Base-by-base conservation (phyloP, 1,284 basidiomycete genomes). In the Cryptococcus neoformans region DNA sequence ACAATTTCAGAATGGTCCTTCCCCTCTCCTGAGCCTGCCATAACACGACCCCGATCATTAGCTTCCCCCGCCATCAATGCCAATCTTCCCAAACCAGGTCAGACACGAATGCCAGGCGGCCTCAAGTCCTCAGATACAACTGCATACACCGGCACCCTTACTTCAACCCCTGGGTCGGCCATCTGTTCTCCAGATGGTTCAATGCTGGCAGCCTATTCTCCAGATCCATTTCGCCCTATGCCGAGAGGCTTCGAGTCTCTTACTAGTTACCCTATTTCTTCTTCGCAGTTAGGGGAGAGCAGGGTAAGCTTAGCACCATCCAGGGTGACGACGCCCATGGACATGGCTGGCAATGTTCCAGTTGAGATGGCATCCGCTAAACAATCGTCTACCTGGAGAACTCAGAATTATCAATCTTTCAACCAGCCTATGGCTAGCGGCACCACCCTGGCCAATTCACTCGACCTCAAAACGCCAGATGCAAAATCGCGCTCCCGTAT, bases 131-230 rank as follows among this genome's bases (percentile, higher is more conserved):
- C 57, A 12, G 60, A 59, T 37, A 44, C 50, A 39, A 62, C 60
- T 2, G 60, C 53, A 41, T 59, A 57, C 45, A 67, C 63, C 8
- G 54, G 42, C 8, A 59, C 49, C 2, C 44, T 54, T 5, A 55
- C 47, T 4, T 51, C 50, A 14, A 62, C 62, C 21, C 21, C 21
- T 11, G 62, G 62, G 14, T 61, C 63, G 2, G 53, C 49, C 0
- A 34, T 63, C 39, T 44, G 56, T 11, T 65, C 67, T 2, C 56
- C 59, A 57, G 66, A 57, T 4, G 67, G 62, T 2, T 67, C 64
- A 14, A 65, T 73, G 48, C 17, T 73, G 7, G 71, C 55, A 2
- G 62, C 52, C 14, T 73, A 73, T 56, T 65, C 66, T 4, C 68
- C 68, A 21, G 63, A 68, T 54, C 69, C 68, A 0, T 66, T 65